Conservation (phyloP, 306 rosid genomes). For the Spatholobus suberectus region DNA sequence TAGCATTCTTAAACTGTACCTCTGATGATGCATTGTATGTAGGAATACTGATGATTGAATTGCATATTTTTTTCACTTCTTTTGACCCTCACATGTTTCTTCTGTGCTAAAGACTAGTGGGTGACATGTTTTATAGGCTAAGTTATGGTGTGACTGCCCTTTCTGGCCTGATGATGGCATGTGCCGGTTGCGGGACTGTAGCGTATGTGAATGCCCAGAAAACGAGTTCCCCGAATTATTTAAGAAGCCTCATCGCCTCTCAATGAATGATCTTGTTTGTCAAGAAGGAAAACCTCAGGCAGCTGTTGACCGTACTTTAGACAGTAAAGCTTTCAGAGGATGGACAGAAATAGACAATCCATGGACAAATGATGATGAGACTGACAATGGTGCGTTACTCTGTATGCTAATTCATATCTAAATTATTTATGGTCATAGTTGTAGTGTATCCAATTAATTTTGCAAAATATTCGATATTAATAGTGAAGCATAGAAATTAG, state of each 20-base stretch:
- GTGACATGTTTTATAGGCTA: constrained; percentile 57
- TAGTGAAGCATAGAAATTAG: background rate
- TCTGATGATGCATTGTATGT: background rate
- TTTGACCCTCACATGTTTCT: background rate
- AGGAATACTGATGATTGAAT: background rate
- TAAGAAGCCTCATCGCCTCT: constrained; percentile 74
- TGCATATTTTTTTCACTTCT: constrained; percentile 14
- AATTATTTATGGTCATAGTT: constrained; percentile 9
- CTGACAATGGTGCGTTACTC: constrained; percentile 74
- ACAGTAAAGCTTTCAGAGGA: constrained; percentile 83
- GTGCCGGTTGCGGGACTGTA: constrained; percentile 96
- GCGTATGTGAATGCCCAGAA: constrained; percentile 97
- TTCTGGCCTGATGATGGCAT: constrained; percentile 99
- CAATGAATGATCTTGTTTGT: constrained; percentile 74
- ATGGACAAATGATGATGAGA: constrained; percentile 93
- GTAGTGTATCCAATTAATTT: constrained; percentile 10
- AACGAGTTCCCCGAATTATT: constrained; percentile 84
- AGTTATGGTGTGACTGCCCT: constrained; percentile 97
- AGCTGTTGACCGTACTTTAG: constrained; percentile 92
- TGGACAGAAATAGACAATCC: constrained; percentile 93
- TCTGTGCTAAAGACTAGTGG: constrained; percentile 20
- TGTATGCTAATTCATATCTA: constrained; percentile 4
- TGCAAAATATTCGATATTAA: constrained; percentile 16
- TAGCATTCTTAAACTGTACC: background rate
- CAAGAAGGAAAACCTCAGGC: constrained; percentile 99